Conservation (phyloP, 1,139 yeast genomes). For the Pneumocystis jirovecii region DNA sequence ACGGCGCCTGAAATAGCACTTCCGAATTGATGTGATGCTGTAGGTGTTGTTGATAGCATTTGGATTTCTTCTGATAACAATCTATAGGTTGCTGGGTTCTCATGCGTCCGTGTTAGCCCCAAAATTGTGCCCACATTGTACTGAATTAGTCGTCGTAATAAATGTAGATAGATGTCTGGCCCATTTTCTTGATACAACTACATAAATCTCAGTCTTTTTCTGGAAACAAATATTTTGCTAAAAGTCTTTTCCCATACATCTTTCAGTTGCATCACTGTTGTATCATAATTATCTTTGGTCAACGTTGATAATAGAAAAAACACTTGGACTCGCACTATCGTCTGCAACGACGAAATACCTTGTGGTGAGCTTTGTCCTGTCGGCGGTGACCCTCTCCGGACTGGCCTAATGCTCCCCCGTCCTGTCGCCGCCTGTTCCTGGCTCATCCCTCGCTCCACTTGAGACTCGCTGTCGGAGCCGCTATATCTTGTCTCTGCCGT, state of each 20-base stretch:
- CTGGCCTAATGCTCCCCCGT: neutral
- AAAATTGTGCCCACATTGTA: slow-evolving; percentile 25
- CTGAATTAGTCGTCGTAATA: slow-evolving; percentile 25
- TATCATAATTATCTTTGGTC: slow-evolving; percentile 29
- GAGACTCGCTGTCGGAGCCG: neutral
- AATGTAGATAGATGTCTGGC: slow-evolving; percentile 25
- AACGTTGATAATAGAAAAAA: slow-evolving; percentile 36
- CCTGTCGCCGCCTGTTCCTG: neutral
- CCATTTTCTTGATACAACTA: slow-evolving; percentile 29
- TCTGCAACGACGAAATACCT: slow-evolving; percentile 17
- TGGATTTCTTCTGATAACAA: slow-evolving; percentile 17
- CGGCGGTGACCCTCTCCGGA: neutral
- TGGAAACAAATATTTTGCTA: neutral
- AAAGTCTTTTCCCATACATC: slow-evolving; percentile 18
- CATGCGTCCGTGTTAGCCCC: slow-evolving; percentile 20
- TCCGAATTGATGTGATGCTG: slow-evolving; percentile 19
- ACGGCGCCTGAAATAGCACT: slow-evolving; percentile 17
- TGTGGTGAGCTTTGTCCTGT: neutral
- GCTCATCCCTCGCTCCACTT: neutral
- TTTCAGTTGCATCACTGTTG: slow-evolving; percentile 35
- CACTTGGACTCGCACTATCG: slow-evolving; percentile 39
- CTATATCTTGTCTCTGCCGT: neutral
- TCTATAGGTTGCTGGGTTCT: slow-evolving; percentile 13
- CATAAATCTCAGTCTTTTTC: neutral
- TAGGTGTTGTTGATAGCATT: slow-evolving; percentile 18